Percentiles rank a stretch among this genome's conserved stretches.
phyloP scores from a whole-genome alignment of 768 basidiomycete genomes.

The Scleroderma bovista region DNA sequence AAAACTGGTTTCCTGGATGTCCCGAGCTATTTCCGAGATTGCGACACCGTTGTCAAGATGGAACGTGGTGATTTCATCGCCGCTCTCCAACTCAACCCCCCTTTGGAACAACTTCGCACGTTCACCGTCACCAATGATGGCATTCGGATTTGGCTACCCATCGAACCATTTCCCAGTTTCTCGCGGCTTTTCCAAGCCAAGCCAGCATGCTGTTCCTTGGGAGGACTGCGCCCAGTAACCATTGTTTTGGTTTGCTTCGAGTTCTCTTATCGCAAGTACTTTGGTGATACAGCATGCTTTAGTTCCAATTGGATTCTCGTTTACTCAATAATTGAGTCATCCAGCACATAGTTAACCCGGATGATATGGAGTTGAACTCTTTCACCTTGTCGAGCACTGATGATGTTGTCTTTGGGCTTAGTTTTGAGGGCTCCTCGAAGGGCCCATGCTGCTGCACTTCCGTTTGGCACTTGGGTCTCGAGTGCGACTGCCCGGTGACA shows the following conservation, averaged over 20 bases:
- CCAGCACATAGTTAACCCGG: too few relatives aligned
- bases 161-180: not conserved
- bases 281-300: too few relatives aligned
- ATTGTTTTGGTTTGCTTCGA: not conserved
- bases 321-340: too few relatives aligned
- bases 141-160: not conserved
- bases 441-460: too few relatives aligned
- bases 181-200: not conserved
- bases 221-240: not conserved
- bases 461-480: too few relatives aligned
- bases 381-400: too few relatives aligned
- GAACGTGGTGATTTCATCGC: not conserved
- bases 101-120: not conserved
- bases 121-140: not conserved
- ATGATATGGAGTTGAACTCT: too few relatives aligned
- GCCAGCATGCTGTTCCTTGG: not conserved
- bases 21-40: not conserved
- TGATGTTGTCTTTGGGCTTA: too few relatives aligned
- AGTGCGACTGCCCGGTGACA: too few relatives aligned
- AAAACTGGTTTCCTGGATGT: not conserved
- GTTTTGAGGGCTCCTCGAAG: too few relatives aligned
- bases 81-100: not conserved
- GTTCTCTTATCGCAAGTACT: not conserved
- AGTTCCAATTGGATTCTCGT: too few relatives aligned
- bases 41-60: not conserved